Evolutionary conservation across 2,329 filamentous ascomycete species (phyloP), one percentile per base, ranked within the genome.

Genomic region (Fusarium chlamydosporum): DNA sequence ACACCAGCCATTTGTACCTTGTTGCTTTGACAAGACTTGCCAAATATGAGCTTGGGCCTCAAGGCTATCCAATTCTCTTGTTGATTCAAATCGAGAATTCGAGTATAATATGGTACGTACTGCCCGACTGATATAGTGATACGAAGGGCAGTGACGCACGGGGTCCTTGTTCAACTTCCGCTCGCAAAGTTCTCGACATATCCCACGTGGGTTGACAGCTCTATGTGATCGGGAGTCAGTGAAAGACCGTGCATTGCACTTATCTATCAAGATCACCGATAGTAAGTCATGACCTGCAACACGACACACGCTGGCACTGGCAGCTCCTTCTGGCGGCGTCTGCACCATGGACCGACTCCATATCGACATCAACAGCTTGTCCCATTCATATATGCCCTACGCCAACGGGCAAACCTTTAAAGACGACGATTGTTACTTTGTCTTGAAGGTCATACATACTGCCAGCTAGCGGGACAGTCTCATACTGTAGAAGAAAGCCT

Each of bases 191-290:
- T 61, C 43, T 53, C 43, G 51, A 50, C 31, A 40, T 68, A 27
- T 61, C 40, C 71, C 66, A 64, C 65, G 58, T 56, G 58, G 65
- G 54, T 61, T 55, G 40, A 33, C 51, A 40, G 48, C 43, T 58
- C 57, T 56, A 31, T 51, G 38, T n/a, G 26, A 27, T 57, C 53
- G 51, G 54, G 61, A 55, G 64, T 53, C 65, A 62, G 63, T 62
- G 60, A 48, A 40, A 54, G 55, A 18, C 53, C 67, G 64, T 72
- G 72, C 67, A 53, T 66, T 65, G 29, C 18, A 34, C 41, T 65
- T 52, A 65, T 59, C 65, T 52, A 65, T 59, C 65, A 38, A 51
- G 35, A 40, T 23, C 48, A n/a, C 7, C 34, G 42, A 45, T 26
- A 45, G 29, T 31, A 5, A 18, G 31, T 31, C 27, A 45, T 31